Evolutionary conservation across 805 yeast species (phyloP).

Genomic region (Starmerella powellii): DNA sequence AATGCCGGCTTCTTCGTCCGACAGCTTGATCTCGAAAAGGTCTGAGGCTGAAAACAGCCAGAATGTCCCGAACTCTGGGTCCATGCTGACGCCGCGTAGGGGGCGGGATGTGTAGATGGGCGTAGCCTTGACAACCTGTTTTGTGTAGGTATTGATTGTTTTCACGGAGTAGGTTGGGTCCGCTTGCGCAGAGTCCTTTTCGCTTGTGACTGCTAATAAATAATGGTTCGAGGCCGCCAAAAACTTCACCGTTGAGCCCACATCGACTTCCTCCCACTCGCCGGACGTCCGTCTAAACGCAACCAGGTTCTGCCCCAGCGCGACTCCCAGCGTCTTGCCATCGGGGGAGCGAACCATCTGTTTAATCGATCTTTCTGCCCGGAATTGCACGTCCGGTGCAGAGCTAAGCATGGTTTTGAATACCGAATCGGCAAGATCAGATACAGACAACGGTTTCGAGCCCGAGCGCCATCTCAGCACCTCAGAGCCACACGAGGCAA

Average conservation of each 20-base stretch:
- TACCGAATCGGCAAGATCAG: not conserved
- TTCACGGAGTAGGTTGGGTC: not conserved
- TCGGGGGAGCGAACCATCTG: not conserved
- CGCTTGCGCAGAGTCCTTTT: not conserved
- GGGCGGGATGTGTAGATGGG: slow-evolving; percentile 30
- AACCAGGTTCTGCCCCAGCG: not conserved
- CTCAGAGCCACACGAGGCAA: slow-evolving; percentile 20
- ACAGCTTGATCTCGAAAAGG: slow-evolving; percentile 56
- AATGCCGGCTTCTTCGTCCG: slow-evolving; percentile 57
- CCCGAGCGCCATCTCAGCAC: slow-evolving; percentile 5
- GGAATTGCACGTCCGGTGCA: too few relatives aligned
- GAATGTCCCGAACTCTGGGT: slow-evolving; percentile 42
- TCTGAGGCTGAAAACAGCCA: slow-evolving; percentile 59
- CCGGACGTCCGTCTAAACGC: not conserved
- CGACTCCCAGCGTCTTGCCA: not conserved
- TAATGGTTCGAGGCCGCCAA: slow-evolving; percentile 14
- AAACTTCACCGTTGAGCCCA: too few relatives aligned
- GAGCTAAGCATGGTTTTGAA: not conserved
- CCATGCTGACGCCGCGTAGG: slow-evolving; percentile 40
- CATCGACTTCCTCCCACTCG: slow-evolving; percentile 2
- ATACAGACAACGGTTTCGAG: not conserved
- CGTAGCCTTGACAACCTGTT: slow-evolving; percentile 36
- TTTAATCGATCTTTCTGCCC: too few relatives aligned
- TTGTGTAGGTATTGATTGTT: slow-evolving; percentile 20
- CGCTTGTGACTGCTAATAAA: slow-evolving; percentile 2